A percentile compares a stretch with the other conserved stretches of the same genome.
Evolutionary conservation across 495 filamentous ascomycete genomes (phyloP).

Genomic region (Endocarpon pusillum): DNA sequence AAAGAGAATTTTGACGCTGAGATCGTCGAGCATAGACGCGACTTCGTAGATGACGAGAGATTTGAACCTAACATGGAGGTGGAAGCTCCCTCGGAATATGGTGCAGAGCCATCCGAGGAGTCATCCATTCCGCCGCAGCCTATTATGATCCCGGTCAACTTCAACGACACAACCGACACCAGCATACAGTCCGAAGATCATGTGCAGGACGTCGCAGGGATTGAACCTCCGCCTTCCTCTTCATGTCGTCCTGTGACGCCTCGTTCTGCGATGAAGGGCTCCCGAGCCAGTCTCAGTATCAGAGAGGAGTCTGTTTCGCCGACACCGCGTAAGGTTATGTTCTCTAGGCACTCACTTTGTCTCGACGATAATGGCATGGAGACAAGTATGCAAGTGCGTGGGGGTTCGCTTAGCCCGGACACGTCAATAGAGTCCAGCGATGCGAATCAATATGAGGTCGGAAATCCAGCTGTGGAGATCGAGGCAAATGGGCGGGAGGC

Average conservation of each 20-base stretch:
- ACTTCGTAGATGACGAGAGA: not conserved
- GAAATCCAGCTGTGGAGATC: not conserved
- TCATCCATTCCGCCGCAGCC: not conserved
- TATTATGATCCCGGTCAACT: not conserved
- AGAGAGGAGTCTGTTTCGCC: not conserved
- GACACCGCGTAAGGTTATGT: not conserved
- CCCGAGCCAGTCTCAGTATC: not conserved
- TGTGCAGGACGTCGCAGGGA: too few relatives aligned
- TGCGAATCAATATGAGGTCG: not conserved
- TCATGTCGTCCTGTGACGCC: not conserved
- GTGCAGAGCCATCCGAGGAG: not conserved
- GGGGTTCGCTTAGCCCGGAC: not conserved
- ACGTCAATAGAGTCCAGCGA: not conserved
- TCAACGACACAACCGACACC: conserved; percentile 1
- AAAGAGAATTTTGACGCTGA: conserved; percentile 2
- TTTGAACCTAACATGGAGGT: not conserved
- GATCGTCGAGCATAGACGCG: not conserved
- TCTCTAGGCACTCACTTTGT: not conserved
- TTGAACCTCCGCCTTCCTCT: too few relatives aligned
- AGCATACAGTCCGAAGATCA: too few relatives aligned
- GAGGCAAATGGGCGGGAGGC: not conserved
- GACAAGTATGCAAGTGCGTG: not conserved
- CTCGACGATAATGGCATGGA: not conserved
- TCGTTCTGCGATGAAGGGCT: not conserved
- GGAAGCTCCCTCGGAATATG: not conserved